Evolutionary conservation across 345 rosid genomes (phyloP), one percentile per base, ranked within the genome.

Genomic region (Acer yangbiense): DNA sequence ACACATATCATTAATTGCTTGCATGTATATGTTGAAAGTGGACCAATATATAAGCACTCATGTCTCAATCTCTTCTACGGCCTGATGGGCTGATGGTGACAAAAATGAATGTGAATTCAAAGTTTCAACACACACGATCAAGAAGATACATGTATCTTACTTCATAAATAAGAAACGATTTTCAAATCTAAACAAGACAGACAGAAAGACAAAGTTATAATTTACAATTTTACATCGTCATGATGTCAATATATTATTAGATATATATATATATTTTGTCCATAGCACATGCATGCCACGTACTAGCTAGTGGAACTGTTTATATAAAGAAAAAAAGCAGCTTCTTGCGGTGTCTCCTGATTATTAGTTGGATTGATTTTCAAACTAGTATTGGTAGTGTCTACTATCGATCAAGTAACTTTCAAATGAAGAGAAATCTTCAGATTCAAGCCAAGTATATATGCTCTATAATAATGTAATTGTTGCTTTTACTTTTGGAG

Each of bases 101-200:
- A 74, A 73, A 61, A 58, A 39, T 65, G 76, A 69, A 62, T 61
- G 65, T 12, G 16, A 61, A 65, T 73, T 66, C 78, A 69, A 50
- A 71, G 23, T 52, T 71, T 4, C 13, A 74, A 46, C 18, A 35
- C 27, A 25, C 35, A 62, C n/a, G 11, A 14, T 20, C 2, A 63
- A 81, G 65, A 72, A 72, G 71, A 41, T 48, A 12, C 3, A 13
- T 50, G 0, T 50, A 25, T 66, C 48, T 80, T 75, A 62, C 83
- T 83, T 83, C 77, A 20, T 6, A 7, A 25, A 61, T 16, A 67
- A 76, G 83, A 25, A 78, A 83, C 69, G 73, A 55, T 29, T 44
- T 63, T 39, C 21, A 10, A 55, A 63, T 39, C 14, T 16, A 41
- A 41, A 35, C 6, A 35, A 35, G 0, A 35, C 6, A 25, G 27